Conservation (phyloP, 495 filamentous ascomycete species). For the Penicillium canariense region DNA sequence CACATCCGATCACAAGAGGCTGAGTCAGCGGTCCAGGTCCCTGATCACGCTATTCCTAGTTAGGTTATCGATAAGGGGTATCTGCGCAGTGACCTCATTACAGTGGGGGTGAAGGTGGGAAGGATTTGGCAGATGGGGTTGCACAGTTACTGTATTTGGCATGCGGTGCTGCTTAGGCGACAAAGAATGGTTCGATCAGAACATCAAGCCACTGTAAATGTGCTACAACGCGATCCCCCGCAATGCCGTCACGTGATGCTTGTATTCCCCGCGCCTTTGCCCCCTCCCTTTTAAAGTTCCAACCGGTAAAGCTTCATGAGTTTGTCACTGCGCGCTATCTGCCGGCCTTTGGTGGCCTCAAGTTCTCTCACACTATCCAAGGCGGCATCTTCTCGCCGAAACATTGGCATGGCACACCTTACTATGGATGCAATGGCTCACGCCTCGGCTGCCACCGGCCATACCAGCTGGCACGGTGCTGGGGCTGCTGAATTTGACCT, state of each 20-base stretch:
- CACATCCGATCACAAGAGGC: neutral
- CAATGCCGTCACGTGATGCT: slow-evolving; percentile 15
- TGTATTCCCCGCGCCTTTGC: slow-evolving; percentile 11
- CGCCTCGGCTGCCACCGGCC: slow-evolving; percentile 11
- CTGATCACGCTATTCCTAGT: slow-evolving; percentile 10
- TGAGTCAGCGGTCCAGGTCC: slow-evolving; percentile 26
- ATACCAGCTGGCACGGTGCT: slow-evolving; percentile 55
- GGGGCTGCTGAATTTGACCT: slow-evolving; percentile 67
- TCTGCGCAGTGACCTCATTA: slow-evolving; percentile 14
- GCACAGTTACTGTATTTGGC: neutral
- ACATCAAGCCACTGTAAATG: neutral
- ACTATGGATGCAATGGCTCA: slow-evolving; percentile 21
- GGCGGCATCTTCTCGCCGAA: neutral
- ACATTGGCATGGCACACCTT: slow-evolving; percentile 24
- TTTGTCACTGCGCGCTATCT: slow-evolving; percentile 17
- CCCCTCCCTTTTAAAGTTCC: neutral
- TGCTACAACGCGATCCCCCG: neutral
- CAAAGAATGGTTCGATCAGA: neutral
- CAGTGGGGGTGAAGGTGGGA: neutral
- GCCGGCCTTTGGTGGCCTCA: slow-evolving; percentile 11
- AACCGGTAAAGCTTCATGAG: slow-evolving; percentile 14
- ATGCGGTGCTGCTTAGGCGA: too few relatives aligned
- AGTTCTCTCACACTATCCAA: neutral
- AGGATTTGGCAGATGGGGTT: neutral
- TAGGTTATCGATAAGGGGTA: slow-evolving; percentile 14